Base-by-base conservation (phyloP, 768 basidiomycete species). In the Macrolepiota dolichaula region DNA sequence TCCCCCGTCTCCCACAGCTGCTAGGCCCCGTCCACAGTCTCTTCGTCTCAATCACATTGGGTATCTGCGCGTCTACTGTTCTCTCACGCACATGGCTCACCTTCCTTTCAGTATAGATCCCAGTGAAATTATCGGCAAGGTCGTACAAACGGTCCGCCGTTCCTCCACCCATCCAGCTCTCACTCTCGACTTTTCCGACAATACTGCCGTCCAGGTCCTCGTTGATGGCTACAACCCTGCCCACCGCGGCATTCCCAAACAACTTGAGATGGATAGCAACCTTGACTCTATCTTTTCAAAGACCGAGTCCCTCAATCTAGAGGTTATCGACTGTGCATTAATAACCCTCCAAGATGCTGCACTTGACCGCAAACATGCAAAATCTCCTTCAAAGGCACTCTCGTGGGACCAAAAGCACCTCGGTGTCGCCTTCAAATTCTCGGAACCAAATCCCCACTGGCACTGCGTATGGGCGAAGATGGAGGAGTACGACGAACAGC, bases 401-500 rank as follows among this genome's bases (percentile, higher is more conserved):
- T 66, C 68, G 32, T 82, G 81, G 81, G 76, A 79, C 67, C 80
- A 82, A 66, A 71, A 73, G 27, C 81, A 83, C 66, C 71, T 75
- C 25, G 79, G 65, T 24, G 72, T 87, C 22, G 85, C 82, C 22
- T 73, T 87, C 72, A 85, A 84, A 64, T 85, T 85, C 62, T 69
- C 73, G 44, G 79, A 77, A 69, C 72, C 76, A 27, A 61, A 57
- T 19, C 60, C 67, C 22, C 67, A 72, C 10, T 88, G 86, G 86
- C 83, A 85, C 61, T 86, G 84, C 70, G 78, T 88, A 37, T 88
- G 83, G 84, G 85, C 85, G n/a, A 79, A 77, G 27, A 76, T 86
- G 62, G 74, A 78, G 24, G 85, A 87, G 63, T 75, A 79, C 61
- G 79, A 85, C 66, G 68, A 72, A 32, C 53, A 64, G 13, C 68